phyloP scores from a whole-genome alignment of 2,329 filamentous ascomycete species.

The Teratosphaeria epicoccoides region DNA sequence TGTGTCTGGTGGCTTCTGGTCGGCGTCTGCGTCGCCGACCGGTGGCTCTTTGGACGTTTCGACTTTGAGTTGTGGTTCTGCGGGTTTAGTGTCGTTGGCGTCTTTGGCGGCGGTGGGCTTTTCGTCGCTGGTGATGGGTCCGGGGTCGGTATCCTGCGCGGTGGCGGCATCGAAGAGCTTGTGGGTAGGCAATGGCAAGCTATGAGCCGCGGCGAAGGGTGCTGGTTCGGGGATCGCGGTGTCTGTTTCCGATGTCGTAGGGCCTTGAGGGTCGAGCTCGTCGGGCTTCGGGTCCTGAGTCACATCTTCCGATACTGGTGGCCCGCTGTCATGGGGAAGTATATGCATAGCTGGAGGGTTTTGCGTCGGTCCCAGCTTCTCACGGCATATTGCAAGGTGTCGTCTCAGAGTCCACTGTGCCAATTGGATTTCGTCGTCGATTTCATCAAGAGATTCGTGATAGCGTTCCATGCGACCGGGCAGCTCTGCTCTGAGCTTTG shows the following conservation, averaged over 20 bases:
- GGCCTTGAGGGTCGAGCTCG: not conserved
- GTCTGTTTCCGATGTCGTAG: not conserved
- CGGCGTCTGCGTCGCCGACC: constrained; percentile 7
- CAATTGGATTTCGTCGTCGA: constrained; percentile 36
- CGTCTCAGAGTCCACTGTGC: constrained; percentile 25
- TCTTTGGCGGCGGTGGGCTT: not conserved
- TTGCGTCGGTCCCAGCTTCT: constrained; percentile 8
- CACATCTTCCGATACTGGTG: not conserved
- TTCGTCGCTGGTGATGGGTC: not conserved
- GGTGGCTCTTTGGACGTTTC: constrained; percentile 8
- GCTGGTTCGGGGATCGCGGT: not conserved
- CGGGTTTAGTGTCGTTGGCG: not conserved
- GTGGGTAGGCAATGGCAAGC: not conserved
- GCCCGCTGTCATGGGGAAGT: not conserved
- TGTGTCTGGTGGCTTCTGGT: constrained; percentile 19
- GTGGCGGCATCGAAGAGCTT: not conserved
- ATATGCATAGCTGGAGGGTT: not conserved
- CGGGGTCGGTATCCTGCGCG: not conserved
- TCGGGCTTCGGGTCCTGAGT: not conserved
- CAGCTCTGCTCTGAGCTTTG: constrained; percentile 28
- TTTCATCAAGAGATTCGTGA: constrained; percentile 41
- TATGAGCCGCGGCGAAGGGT: not conserved
- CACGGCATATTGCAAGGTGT: constrained; percentile 24
- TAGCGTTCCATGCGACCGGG: constrained; percentile 34
- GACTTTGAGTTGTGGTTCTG: constrained; percentile 6